A percentile compares a stretch with the other conserved stretches of the same genome.
Conservation (phyloP, 306 rosid genomes). For the Sophora flavescens region DNA sequence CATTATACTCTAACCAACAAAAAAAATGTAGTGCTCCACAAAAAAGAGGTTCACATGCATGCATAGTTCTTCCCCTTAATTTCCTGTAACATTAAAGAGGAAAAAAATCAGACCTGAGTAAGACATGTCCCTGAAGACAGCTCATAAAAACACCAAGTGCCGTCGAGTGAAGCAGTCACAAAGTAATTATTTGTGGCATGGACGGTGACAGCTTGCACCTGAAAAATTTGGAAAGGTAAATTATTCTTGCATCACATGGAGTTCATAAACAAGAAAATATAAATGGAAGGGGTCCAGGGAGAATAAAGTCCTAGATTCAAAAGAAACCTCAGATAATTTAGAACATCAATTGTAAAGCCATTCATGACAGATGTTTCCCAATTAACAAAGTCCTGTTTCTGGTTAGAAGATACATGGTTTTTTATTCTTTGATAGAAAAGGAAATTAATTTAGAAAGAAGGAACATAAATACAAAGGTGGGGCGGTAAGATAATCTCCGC, state of each 20-base stretch:
- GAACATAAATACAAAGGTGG: no score
- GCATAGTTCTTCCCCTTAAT: background rate
- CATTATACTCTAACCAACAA: background rate
- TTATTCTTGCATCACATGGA: constrained; percentile 19
- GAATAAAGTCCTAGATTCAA: constrained; percentile 7
- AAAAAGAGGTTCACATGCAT: constrained; percentile 10
- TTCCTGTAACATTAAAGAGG: background rate
- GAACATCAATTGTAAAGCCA: constrained; percentile 19
- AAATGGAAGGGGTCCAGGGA: background rate
- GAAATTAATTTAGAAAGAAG: no score
- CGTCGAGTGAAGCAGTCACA: constrained; percentile 96
- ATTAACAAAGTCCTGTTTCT: background rate
- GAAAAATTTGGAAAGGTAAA: constrained; percentile 41
- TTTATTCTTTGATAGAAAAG: no score
- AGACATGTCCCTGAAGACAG: constrained; percentile 92
- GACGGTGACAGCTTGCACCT: constrained; percentile 99
- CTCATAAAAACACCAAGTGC: constrained; percentile 96
- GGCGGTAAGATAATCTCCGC: no score
- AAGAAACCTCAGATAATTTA: constrained; percentile 17
- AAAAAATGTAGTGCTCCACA: background rate
- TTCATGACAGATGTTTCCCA: background rate
- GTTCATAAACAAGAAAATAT: constrained; percentile 6
- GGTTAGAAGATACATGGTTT: background rate
- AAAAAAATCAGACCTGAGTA: constrained; percentile 71
- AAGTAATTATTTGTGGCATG: constrained; percentile 95